phyloP scores from a whole-genome alignment of 2,329 filamentous ascomycete species.

The Beauveria sp. region DNA sequence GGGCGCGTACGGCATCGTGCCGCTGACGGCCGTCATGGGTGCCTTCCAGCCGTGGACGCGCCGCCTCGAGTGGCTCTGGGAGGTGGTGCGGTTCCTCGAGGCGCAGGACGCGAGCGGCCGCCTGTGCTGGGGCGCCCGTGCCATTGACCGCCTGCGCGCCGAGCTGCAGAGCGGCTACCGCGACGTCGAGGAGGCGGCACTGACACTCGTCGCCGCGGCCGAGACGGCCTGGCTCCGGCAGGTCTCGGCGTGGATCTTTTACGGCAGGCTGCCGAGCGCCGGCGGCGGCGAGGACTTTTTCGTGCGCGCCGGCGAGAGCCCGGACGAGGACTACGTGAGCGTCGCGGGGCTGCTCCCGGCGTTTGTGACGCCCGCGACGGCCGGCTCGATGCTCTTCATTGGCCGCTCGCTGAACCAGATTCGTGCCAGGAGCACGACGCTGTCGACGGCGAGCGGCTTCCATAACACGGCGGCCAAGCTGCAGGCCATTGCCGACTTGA shows the following conservation, averaged over 20 bases:
- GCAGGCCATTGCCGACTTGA: slow-evolving; percentile 57
- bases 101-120: slow-evolving; percentile 24
- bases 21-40: slow-evolving; percentile 72
- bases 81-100: slow-evolving; percentile 62
- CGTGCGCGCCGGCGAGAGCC: slow-evolving; percentile 46
- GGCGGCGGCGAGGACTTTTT: slow-evolving; percentile 81
- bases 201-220: slow-evolving; percentile 65
- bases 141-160: slow-evolving; percentile 69
- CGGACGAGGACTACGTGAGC: slow-evolving; percentile 47
- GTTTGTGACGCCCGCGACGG: slow-evolving; percentile 69
- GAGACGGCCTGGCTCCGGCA: slow-evolving; percentile 91
- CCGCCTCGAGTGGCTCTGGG: slow-evolving; percentile 79
- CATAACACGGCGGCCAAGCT: slow-evolving; percentile 62
- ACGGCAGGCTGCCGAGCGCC: slow-evolving; percentile 72
- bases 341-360: slow-evolving; percentile 60
- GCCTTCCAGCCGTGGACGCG: slow-evolving; percentile 86
- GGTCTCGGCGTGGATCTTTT: slow-evolving; percentile 82
- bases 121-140: slow-evolving; percentile 56
- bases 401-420: slow-evolving; percentile 85
- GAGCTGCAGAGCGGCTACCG: slow-evolving; percentile 82
- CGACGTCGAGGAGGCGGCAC: slow-evolving; percentile 72
- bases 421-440: slow-evolving; percentile 46
- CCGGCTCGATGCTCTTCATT: slow-evolving; percentile 80
- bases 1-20: slow-evolving; percentile 88
- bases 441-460: slow-evolving; percentile 26